These are phyloP conservation scores for Leishmania lainsoni DNA, from an alignment of 208 protist species.

Conservation along the genomic window DNA sequence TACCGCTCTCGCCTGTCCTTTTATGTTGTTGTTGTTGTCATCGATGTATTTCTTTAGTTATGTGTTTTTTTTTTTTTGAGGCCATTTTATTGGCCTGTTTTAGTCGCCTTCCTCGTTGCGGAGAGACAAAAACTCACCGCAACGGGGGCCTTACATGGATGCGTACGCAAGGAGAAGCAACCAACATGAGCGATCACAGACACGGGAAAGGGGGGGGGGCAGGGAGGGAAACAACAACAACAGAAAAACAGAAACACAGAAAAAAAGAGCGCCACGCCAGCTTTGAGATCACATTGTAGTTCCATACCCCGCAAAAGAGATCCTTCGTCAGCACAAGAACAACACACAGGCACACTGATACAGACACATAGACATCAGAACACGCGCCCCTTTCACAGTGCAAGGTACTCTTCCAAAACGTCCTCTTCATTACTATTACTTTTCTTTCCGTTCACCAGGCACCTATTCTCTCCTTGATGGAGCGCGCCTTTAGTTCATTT, in stretches of 20 bases:
- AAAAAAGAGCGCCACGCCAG: not conserved
- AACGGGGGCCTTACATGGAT: not conserved
- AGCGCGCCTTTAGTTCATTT: not conserved
- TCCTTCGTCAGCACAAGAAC: not conserved
- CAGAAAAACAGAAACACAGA: not conserved
- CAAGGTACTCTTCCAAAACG: not conserved
- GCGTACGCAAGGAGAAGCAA: not conserved
- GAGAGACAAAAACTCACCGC: not conserved
- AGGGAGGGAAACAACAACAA: no score
- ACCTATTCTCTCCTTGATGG: not conserved
- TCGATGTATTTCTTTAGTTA: no score
- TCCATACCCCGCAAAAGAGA: not conserved
- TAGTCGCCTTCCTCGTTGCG: not conserved
- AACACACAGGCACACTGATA: not conserved
- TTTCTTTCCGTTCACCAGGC: not conserved
- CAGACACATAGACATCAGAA: not conserved
- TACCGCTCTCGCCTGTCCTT: not conserved
- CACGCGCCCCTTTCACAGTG: not conserved
- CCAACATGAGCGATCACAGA: not conserved
- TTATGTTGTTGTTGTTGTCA: no score
- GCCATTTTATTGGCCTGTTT: not conserved
- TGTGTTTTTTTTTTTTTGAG: not conserved
- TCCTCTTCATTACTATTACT: not conserved
- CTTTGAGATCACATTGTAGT: no score
- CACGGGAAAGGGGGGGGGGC: not conserved